phyloP scores from a whole-genome alignment of 148 eudicot genomes.

The Chenopodium berlandieri region DNA sequence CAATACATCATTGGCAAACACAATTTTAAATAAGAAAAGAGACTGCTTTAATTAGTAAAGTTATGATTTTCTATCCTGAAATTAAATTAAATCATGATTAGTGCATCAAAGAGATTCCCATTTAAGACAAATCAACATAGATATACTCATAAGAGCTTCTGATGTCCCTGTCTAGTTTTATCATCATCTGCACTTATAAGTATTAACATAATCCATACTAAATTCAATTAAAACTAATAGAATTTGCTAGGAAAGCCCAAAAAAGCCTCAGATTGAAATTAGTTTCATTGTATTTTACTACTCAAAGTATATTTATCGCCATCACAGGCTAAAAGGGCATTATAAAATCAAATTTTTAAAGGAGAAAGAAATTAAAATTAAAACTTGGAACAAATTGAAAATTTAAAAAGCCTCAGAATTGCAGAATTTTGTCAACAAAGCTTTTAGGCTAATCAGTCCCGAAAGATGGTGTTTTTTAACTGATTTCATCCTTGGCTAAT shows the following conservation, averaged over 20 bases:
- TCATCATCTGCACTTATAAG: slow-evolving; percentile 24
- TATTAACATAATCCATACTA: neutral
- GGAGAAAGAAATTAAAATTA: no score
- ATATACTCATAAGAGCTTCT: slow-evolving; percentile 16
- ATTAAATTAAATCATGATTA: no score
- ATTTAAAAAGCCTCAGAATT: slow-evolving; percentile 31
- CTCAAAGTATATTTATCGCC: slow-evolving; percentile 41
- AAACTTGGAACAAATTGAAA: no score
- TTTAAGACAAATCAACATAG: slow-evolving; percentile 33
- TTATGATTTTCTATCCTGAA: no score
- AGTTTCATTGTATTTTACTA: slow-evolving; percentile 31
- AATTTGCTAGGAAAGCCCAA: neutral
- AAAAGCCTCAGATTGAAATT: slow-evolving; percentile 33
- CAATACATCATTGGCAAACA: slow-evolving; percentile 20
- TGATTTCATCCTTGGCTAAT: slow-evolving; percentile 24
- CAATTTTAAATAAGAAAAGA: no score
- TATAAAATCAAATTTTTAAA: no score
- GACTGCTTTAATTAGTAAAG: no score
- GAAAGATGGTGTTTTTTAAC: slow-evolving; percentile 37
- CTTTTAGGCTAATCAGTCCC: slow-evolving; percentile 28
- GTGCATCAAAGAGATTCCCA: slow-evolving; percentile 43
- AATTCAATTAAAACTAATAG: neutral
- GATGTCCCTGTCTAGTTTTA: slow-evolving; percentile 43
- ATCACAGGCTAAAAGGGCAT: slow-evolving; percentile 24
- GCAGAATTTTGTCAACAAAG: slow-evolving; percentile 32